These are phyloP conservation scores for Neoboletus magnificus DNA, from an alignment of 768 basidiomycete genomes.

Conservation along the genomic window DNA sequence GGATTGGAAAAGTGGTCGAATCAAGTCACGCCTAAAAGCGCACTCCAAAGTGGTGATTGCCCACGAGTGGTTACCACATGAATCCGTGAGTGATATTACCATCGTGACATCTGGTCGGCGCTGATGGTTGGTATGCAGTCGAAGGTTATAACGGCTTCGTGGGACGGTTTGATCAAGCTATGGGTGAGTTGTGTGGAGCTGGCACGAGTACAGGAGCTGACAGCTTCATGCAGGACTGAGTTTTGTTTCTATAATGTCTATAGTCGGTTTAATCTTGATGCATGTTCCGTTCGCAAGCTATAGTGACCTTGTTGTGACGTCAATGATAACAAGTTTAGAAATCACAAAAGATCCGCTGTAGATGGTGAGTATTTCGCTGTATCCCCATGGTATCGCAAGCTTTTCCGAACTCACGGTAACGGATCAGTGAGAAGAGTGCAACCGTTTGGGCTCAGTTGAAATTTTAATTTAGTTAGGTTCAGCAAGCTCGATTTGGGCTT, in stretches of 20 bases:
- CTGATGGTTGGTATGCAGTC: slow-evolving; percentile 52
- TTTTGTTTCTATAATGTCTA: slow-evolving; percentile 3
- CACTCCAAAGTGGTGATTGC: slow-evolving; percentile 97
- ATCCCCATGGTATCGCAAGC: slow-evolving; percentile 1
- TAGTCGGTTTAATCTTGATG: slow-evolving; percentile 4
- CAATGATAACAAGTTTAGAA: slow-evolving; percentile 3
- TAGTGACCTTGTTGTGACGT: not conserved
- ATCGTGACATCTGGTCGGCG: not conserved
- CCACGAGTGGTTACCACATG: slow-evolving; percentile 98
- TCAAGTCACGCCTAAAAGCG: slow-evolving; percentile 84
- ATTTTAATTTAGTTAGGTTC: not conserved
- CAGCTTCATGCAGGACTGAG: slow-evolving; percentile 30
- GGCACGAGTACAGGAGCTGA: not conserved
- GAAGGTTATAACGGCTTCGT: slow-evolving; percentile 94
- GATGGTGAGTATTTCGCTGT: not conserved
- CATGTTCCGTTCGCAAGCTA: not conserved
- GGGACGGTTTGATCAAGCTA: slow-evolving; percentile 97
- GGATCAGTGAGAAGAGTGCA: slow-evolving; percentile 7
- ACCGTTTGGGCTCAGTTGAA: not conserved
- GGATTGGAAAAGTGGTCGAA: slow-evolving; percentile 99
- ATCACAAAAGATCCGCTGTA: not conserved
- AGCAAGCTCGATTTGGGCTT: not conserved
- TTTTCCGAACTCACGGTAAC: not conserved
- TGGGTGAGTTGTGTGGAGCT: slow-evolving; percentile 62
- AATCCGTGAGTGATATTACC: slow-evolving; percentile 63